Evolutionary conservation across 306 rosid species (phyloP).

Genomic region (Cucurbita maxima): DNA sequence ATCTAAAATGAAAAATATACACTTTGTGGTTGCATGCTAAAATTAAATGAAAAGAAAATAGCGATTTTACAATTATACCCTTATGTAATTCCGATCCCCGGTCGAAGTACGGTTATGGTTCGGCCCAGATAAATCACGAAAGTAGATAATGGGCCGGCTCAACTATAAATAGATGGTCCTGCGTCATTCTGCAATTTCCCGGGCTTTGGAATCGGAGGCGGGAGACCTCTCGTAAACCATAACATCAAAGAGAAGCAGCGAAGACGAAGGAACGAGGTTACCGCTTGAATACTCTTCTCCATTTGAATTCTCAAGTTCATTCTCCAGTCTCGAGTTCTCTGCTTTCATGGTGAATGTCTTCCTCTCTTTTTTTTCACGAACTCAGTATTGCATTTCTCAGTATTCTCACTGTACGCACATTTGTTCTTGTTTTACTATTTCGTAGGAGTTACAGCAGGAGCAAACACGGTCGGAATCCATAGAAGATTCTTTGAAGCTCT

Average conservation of each 20-base stretch:
- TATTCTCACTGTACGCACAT: background rate
- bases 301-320: background rate
- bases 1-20: no score
- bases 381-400: background rate
- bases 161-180: background rate
- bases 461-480: slow-evolving; percentile 27
- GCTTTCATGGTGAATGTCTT: background rate
- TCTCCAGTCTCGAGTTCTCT: background rate
- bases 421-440: background rate
- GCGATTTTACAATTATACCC: no score
- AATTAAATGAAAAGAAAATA: no score
- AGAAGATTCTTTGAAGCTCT: slow-evolving; percentile 75
- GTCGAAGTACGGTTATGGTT: background rate
- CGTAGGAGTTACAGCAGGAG: slow-evolving; percentile 17
- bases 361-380: background rate
- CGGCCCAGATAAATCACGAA: background rate
- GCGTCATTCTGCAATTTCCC: background rate
- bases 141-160: background rate
- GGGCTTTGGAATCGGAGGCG: background rate
- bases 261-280: background rate
- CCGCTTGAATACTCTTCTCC: background rate
- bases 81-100: no score
- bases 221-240: background rate
- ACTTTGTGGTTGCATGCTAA: no score
- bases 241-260: background rate